Conservation (phyloP, 2,329 filamentous ascomycete genomes). For the Trichoderma hamatum region DNA sequence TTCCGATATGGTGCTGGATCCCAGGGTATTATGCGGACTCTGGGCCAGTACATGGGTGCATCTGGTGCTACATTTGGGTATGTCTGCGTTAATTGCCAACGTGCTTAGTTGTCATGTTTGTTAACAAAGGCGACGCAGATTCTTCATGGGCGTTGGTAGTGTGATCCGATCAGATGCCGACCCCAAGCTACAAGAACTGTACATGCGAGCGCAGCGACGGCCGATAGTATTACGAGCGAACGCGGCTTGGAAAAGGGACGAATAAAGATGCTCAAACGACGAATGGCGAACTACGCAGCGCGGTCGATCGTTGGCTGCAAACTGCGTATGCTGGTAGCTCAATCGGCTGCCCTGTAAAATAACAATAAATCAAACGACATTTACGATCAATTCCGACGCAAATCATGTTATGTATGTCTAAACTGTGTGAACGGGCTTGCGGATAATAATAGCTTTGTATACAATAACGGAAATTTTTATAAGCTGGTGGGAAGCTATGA, state of each 20-base stretch:
- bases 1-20: constrained; percentile 92
- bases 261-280: constrained; percentile 4
- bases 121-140: constrained; percentile 50
- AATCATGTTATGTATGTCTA: constrained; percentile 13
- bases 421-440: background rate
- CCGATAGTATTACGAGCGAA: constrained; percentile 65
- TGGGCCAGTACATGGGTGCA: constrained; percentile 95
- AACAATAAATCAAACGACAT: constrained; percentile 21
- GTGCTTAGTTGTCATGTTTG: constrained; percentile 19
- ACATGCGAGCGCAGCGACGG: constrained; percentile 71
- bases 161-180: constrained; percentile 92
- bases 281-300: constrained; percentile 22
- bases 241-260: constrained; percentile 41
- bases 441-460: background rate
- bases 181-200: constrained; percentile 73
- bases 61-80: constrained; percentile 93
- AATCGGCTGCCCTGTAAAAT: constrained; percentile 24
- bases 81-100: background rate
- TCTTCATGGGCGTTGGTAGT: constrained; percentile 99
- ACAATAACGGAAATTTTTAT: background rate
- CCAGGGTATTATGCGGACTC: constrained; percentile 89
- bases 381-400: constrained; percentile 20
- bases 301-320: background rate
- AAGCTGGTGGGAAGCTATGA: background rate
- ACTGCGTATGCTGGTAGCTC: constrained; percentile 12